A percentile compares a stretch with the other conserved stretches of the same genome.
Conservation (phyloP, 768 basidiomycete genomes). For the Lactarius psammicola region DNA sequence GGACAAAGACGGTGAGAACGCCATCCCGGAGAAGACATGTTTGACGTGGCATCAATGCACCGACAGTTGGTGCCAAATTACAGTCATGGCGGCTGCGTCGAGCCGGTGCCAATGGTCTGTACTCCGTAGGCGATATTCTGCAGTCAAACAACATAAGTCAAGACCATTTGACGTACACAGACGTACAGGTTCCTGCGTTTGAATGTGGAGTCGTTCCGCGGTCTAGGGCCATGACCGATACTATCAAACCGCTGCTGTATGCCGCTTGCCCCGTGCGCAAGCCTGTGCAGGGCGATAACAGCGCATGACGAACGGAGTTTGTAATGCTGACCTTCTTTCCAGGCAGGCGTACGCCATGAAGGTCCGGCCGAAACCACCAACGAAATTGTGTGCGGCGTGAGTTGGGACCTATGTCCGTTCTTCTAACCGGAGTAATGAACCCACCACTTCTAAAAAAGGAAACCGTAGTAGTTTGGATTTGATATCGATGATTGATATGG, state of each 20-base stretch:
- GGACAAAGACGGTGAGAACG: slow-evolving; percentile 1
- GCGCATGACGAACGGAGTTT: slow-evolving; percentile 22
- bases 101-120: too few species aligned
- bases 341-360: slow-evolving; percentile 2
- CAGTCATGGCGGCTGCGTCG: background rate
- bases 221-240: background rate
- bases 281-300: slow-evolving; percentile 9
- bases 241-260: slow-evolving; percentile 5
- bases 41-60: background rate
- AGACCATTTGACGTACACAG: slow-evolving; percentile 20
- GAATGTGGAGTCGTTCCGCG: background rate
- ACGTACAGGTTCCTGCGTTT: slow-evolving; percentile 2
- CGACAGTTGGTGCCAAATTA: background rate
- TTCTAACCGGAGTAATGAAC: slow-evolving; percentile 2
- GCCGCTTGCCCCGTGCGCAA: slow-evolving; percentile 1
- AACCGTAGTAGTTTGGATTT: slow-evolving; percentile 7
- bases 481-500: too few species aligned
- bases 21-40: slow-evolving; percentile 2
- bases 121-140: background rate
- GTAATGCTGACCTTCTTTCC: background rate
- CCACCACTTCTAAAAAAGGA: slow-evolving; percentile 18
- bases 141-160: background rate
- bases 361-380: background rate
- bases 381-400: slow-evolving; percentile 1
- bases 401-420: background rate